These are phyloP conservation scores for Botrytis squamosa DNA, from an alignment of 2,329 filamentous ascomycete species.

Conservation along the genomic window DNA sequence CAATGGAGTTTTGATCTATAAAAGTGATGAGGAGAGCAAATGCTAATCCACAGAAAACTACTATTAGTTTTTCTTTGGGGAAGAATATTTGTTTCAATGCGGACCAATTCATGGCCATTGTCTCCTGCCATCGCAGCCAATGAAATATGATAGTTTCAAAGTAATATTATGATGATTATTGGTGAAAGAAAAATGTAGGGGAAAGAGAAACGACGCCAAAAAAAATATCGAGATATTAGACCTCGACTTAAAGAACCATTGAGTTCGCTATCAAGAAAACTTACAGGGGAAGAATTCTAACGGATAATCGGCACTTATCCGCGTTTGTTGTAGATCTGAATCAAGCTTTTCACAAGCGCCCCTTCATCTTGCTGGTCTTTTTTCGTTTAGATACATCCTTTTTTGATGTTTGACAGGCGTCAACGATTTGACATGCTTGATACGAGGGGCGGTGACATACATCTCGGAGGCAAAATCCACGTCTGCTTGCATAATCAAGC, in stretches of 20 bases:
- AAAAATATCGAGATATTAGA: background rate
- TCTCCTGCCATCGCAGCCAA: constrained; percentile 24
- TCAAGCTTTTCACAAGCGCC: background rate
- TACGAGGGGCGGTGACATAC: background rate
- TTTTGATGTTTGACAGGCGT: constrained; percentile 11
- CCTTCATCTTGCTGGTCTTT: constrained; percentile 3
- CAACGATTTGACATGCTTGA: constrained; percentile 1
- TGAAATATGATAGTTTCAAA: background rate
- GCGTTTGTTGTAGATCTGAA: background rate
- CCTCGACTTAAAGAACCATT: constrained; percentile 11
- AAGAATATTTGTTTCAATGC: constrained; percentile 56
- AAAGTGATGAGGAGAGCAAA: constrained; percentile 54
- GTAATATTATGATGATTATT: background rate
- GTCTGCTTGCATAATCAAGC: background rate
- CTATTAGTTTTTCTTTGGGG: constrained; percentile 50
- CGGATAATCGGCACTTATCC: constrained; percentile 16
- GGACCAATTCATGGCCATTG: constrained; percentile 31
- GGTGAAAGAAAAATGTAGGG: background rate
- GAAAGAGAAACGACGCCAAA: background rate
- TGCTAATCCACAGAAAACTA: constrained; percentile 53
- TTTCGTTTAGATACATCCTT: constrained; percentile 1
- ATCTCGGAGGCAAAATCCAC: background rate
- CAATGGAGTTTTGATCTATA: constrained; percentile 41
- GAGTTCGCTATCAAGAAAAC: background rate
- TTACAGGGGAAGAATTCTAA: background rate